Base-by-base conservation (phyloP, 2,329 filamentous ascomycete genomes). In the Herpomyces periplanetae region DNA sequence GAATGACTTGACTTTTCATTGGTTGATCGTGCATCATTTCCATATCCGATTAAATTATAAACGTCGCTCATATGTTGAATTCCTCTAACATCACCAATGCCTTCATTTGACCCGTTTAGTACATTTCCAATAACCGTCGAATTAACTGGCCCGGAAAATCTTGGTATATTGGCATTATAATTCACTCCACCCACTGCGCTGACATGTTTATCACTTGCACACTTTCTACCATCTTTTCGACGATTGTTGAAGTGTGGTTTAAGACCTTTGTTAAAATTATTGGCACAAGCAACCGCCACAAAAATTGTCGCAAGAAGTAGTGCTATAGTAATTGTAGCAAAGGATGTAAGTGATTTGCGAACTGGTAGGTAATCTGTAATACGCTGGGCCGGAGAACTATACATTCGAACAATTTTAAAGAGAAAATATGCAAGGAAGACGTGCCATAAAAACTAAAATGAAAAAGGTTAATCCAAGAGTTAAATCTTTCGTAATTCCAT, bases 401-500 rank as follows among this genome's bases (percentile, higher is more conserved):
- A 96, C 56, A 96, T 96, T 35, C 80, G 66, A 23, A 80, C 63
- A 21, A 96, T 56, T 49, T 96, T 96, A 54, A 88, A 96, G 34
- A 87, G 52, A 46, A 96, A 96, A 44, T 91, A 96, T 22, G 60
- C 68, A 27, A 91, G 51, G 15, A 60, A 75, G 25, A 63, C 69
- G 27, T 87, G 59, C 41, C 85, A 88, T 22, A 88, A 50, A 20
- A 73, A 31, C 46, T 51, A 24, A 15, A 17, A 10, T 5, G 10
- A 16, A 13, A 13, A 9, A 15, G 11, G n/a, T 22, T 30, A 10
- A 10, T 8, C 17, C 6, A 9, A 6, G 17, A 9, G 9, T 6
- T 10, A 11, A 5, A 8, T 18, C 5, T 6, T 10, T 18, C 8
- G 5, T 6, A 6, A 8, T 15, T 8, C 19, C 8, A 13, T 5